Evolutionary conservation across 257 asterid genomes (phyloP), one percentile per base, ranked within the genome.

Genomic region (Craterostigma plantagineum): DNA sequence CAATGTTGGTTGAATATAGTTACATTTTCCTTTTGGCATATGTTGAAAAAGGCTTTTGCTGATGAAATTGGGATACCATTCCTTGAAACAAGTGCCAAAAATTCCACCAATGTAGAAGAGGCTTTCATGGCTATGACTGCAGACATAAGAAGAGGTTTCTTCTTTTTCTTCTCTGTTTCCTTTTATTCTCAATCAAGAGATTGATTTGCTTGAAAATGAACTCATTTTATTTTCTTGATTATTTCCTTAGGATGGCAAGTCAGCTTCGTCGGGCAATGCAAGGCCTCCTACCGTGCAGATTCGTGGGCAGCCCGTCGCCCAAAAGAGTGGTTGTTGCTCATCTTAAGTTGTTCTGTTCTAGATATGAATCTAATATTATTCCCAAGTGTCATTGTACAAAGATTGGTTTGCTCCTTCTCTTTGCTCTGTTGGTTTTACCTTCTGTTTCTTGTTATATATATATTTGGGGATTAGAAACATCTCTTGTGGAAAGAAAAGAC

Each of bases 111-210:
- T 11, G 90, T 76, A 46, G 91, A 80, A 52, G 77, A 80, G 63
- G 86, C 91, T 58, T 80, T 80, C 82, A 80, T 76, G 93, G 93
- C 85, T 41, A 76, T 80, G 93, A 51, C 91, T 27, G 62, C 81
- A 30, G 79, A 73, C 35, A 71, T 80, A 37, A 80, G 73, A 75
- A 80, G 54, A 43, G 76, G 93, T 91, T 80, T 46, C 35, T 40
- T 18, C 49, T 46, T 45, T 45, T 11, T 34, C 16, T 3, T 38
- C 40, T 14, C 7, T 11, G 1, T 11, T 11, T n/a, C 7, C 45
- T 14, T 17, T 23, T 23, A 23, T 2, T 23, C 30, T 35, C 11
- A 2, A 23, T 23, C 4, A 23, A 23, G 2, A 23, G 30, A 23
- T 23, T 23, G 2, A 23, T 23, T n/a, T 35, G n/a, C 17, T 23